Evolutionary conservation across 148 eudicot species (phyloP).

Genomic region (Vaccinium macrocarpon): DNA sequence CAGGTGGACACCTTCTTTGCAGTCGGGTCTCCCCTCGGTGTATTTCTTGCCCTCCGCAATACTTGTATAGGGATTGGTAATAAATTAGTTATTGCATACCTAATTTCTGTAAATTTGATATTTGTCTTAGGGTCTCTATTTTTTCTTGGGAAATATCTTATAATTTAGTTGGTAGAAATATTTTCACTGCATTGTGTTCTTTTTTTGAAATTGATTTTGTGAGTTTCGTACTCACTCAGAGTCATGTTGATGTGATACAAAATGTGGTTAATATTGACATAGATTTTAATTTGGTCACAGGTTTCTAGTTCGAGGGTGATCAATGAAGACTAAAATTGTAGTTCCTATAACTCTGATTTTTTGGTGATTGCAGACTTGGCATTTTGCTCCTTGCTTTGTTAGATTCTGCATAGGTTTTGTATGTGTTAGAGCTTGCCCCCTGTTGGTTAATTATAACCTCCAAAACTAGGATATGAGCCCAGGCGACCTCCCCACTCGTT

Average conservation of each 20-base stretch:
- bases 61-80: conserved; percentile 91
- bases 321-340: background rate
- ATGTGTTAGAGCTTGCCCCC: background rate
- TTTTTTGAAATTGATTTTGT: background rate
- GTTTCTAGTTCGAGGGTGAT: background rate
- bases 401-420: background rate
- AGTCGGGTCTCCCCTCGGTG: conserved; percentile 98
- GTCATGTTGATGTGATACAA: background rate
- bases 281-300: background rate
- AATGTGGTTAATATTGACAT: background rate
- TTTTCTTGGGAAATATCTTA: background rate
- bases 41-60: conserved; percentile 93
- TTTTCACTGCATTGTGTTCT: background rate
- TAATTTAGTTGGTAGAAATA: background rate
- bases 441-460: too few relatives aligned
- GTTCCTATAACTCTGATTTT: background rate
- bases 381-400: background rate
- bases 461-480: too few relatives aligned
- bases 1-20: conserved; percentile 98
- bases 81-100: background rate
- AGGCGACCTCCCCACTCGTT: too few relatives aligned
- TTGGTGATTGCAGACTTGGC: background rate
- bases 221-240: conserved; percentile 3
- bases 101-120: conserved; percentile 8
- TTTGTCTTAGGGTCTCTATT: background rate